A percentile compares a stretch with the other conserved stretches of the same genome.
These are phyloP conservation scores for Coffea canephora DNA, from an alignment of 257 asterid species.

Conservation along the genomic window DNA sequence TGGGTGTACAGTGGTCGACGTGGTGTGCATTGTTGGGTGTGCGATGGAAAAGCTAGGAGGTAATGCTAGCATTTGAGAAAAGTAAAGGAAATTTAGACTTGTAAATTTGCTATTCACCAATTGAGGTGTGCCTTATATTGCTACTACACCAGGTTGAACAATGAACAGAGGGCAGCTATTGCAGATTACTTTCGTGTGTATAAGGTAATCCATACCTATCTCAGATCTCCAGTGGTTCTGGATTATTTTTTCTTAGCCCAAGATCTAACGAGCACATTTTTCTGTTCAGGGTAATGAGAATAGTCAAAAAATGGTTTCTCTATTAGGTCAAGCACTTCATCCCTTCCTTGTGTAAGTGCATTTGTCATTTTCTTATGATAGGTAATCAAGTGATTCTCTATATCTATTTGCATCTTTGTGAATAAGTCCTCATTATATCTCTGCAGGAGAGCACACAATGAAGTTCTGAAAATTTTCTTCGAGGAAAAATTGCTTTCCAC, in stretches of 20 bases:
- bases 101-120: neutral
- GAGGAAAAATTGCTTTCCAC: slow-evolving; percentile 53
- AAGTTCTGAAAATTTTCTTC: slow-evolving; percentile 62
- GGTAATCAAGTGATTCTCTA: neutral
- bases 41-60: slow-evolving; percentile 95
- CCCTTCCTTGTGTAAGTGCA: slow-evolving; percentile 77
- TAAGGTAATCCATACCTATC: slow-evolving; percentile 49
- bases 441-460: slow-evolving; percentile 75
- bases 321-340: slow-evolving; percentile 61
- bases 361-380: slow-evolving; percentile 6
- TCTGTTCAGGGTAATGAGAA: slow-evolving; percentile 75
- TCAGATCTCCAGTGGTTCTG: neutral
- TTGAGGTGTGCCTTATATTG: neutral
- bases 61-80: slow-evolving; percentile 26
- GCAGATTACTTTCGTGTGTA: slow-evolving; percentile 80
- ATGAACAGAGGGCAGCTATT: slow-evolving; percentile 82
- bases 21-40: slow-evolving; percentile 99
- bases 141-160: slow-evolving; percentile 56
- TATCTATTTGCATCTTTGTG: neutral
- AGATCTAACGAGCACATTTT: slow-evolving; percentile 16
- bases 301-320: slow-evolving; percentile 60
- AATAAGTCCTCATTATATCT: slow-evolving; percentile 6
- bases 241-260: neutral
- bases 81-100: neutral
- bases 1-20: slow-evolving; percentile 98